Conservation (phyloP, 768 basidiomycete genomes). For the Stropharia rugosoannulata region DNA sequence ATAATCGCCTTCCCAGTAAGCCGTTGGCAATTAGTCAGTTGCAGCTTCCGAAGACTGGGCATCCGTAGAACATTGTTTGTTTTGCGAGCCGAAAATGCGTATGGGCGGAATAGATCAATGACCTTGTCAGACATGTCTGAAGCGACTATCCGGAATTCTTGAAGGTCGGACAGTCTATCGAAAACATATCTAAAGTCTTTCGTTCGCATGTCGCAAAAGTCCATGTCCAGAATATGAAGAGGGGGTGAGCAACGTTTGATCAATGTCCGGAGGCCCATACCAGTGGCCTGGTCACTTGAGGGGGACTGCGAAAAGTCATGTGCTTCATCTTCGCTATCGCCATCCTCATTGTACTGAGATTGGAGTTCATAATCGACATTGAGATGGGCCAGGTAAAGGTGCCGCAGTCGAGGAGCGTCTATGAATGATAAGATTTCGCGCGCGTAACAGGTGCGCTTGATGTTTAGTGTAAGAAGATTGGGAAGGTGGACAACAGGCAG, state of each 20-base stretch:
- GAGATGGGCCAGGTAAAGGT: conserved; percentile 63
- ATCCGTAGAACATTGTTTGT: conserved; percentile 41
- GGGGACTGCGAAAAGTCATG: conserved; percentile 75
- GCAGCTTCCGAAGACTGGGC: conserved; percentile 51
- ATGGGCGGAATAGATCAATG: conserved; percentile 55
- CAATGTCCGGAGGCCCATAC: conserved; percentile 74
- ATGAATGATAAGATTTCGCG: conserved; percentile 66
- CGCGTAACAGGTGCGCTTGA: conserved; percentile 60
- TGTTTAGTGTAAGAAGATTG: conserved; percentile 52
- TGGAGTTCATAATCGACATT: conserved; percentile 59
- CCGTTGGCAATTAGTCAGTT: conserved; percentile 61
- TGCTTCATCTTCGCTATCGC: conserved; percentile 76
- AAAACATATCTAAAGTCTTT: conserved; percentile 78
- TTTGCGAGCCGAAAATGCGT: conserved; percentile 5
- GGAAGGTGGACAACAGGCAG: conserved; percentile 54
- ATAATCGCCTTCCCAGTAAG: conserved; percentile 60
- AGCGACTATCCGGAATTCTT: conserved; percentile 71
- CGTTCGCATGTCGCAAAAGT: conserved; percentile 80
- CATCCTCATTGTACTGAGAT: conserved; percentile 43
- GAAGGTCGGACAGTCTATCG: conserved; percentile 48
- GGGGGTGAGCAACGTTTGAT: conserved; percentile 62
- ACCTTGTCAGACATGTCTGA: conserved; percentile 83
- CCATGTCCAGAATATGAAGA: conserved; percentile 69
- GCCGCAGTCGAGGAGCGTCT: conserved; percentile 55
- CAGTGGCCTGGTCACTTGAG: conserved; percentile 74